These are phyloP conservation scores for Eutypella sp. DNA, from an alignment of 2,329 filamentous ascomycete genomes.

Conservation along the genomic window DNA sequence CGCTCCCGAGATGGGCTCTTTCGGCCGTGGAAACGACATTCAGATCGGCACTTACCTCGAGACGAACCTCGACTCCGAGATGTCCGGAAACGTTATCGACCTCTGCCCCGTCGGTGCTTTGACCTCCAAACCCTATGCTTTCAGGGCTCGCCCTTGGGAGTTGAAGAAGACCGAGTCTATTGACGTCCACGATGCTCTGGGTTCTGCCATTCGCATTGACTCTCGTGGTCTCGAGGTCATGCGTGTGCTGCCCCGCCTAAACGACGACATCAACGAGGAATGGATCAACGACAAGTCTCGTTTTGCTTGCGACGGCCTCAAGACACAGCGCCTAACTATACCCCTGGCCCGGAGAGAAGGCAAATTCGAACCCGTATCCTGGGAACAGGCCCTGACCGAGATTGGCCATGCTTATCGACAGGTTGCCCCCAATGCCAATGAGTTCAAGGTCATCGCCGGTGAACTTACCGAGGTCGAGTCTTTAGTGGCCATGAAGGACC, in stretches of 20 bases:
- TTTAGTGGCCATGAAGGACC: constrained; percentile 92
- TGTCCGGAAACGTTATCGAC: constrained; percentile 97
- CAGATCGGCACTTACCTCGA: constrained; percentile 98
- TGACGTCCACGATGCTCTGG: constrained; percentile 87
- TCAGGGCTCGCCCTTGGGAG: constrained; percentile 95
- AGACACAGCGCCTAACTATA: constrained; percentile 91
- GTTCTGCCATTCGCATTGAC: constrained; percentile 92
- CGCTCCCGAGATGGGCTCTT: constrained; percentile 89
- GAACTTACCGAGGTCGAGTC: constrained; percentile 89
- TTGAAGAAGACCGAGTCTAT: constrained; percentile 93
- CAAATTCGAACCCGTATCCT: constrained; percentile 86
- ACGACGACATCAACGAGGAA: constrained; percentile 98
- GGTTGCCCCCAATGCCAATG: constrained; percentile 78
- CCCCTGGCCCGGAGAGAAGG: constrained; percentile 83
- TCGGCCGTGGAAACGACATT: constrained; percentile 91
- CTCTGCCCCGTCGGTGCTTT: constrained; percentile 96
- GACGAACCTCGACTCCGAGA: constrained; percentile 84
- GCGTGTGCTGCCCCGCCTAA: constrained; percentile 86
- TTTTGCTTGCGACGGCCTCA: constrained; percentile 93
- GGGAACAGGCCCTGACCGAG: constrained; percentile 92
- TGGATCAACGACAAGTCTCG: constrained; percentile 99
- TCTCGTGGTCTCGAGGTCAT: constrained; percentile 92
- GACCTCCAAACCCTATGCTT: constrained; percentile 95
- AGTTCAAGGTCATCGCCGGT: constrained; percentile 93
- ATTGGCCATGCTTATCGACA: constrained; percentile 76